A percentile compares a stretch with the other conserved stretches of the same genome.
phyloP scores from a whole-genome alignment of 2,329 filamentous ascomycete species.

The Arthroderma sp. region DNA sequence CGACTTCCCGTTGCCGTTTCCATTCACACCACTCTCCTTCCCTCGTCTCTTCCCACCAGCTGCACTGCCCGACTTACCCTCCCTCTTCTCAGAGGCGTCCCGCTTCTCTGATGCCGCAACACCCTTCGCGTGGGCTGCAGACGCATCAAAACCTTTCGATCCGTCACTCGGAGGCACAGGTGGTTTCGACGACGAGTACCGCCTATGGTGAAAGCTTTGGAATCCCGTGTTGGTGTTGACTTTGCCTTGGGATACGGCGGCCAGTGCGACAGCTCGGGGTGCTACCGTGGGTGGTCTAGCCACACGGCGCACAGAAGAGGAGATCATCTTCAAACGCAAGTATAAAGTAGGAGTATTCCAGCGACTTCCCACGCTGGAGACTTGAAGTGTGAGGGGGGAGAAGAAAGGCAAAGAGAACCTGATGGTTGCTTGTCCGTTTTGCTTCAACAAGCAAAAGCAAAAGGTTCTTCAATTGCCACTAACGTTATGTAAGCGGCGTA shows the following conservation, averaged over 20 bases:
- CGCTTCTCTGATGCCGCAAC: constrained; percentile 26
- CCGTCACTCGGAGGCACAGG: constrained; percentile 34
- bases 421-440: too few species aligned
- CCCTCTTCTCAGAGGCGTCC: constrained; percentile 13
- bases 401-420: too few species aligned
- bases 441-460: too few species aligned
- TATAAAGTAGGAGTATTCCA: too few species aligned
- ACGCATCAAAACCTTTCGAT: constrained; percentile 28
- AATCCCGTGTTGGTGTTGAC: constrained; percentile 16
- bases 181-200: constrained; percentile 38
- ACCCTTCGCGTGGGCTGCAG: constrained; percentile 24
- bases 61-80: constrained; percentile 16
- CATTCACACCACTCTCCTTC: constrained; percentile 20
- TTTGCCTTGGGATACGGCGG: constrained; percentile 19
- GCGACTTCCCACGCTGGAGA: not conserved
- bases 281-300: constrained; percentile 26
- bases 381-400: not conserved
- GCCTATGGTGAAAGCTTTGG: constrained; percentile 27
- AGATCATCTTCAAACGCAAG: constrained; percentile 25
- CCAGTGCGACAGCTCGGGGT: constrained; percentile 17
- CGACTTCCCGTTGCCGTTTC: constrained; percentile 6
- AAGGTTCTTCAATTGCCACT: too few species aligned
- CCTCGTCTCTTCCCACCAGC: constrained; percentile 19
- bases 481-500: too few species aligned
- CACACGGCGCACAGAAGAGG: constrained; percentile 33